Percentiles rank a stretch among this genome's conserved stretches.
These are phyloP conservation scores for Penicillium pancosmium DNA, from an alignment of 495 filamentous ascomycete genomes.

Conservation along the genomic window DNA sequence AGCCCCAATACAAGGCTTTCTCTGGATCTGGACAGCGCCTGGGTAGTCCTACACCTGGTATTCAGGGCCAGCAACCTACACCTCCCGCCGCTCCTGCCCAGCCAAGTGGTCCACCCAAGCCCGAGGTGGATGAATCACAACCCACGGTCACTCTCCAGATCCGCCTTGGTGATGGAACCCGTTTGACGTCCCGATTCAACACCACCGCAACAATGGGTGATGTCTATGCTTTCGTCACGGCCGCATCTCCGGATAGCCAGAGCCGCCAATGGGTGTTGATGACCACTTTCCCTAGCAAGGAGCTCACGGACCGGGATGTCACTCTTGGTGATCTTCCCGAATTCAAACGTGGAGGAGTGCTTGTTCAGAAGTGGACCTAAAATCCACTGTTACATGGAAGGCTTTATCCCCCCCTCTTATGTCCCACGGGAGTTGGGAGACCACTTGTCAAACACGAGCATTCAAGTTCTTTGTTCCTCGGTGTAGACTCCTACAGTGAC, in stretches of 20 bases:
- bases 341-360: slow-evolving; percentile 80
- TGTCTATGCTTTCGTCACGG: slow-evolving; percentile 81
- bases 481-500: neutral
- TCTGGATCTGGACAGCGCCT: slow-evolving; percentile 79
- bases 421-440: neutral
- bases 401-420: neutral
- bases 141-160: slow-evolving; percentile 82
- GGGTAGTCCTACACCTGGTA: slow-evolving; percentile 86
- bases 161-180: slow-evolving; percentile 86
- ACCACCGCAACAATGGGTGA: slow-evolving; percentile 87
- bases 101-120: slow-evolving; percentile 41
- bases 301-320: slow-evolving; percentile 71
- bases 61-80: slow-evolving; percentile 41
- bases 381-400: neutral
- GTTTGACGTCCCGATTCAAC: slow-evolving; percentile 87
- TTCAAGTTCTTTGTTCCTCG: neutral
- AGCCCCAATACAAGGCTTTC: slow-evolving; percentile 88
- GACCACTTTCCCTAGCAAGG: slow-evolving; percentile 95
- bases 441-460: neutral
- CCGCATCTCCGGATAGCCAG: slow-evolving; percentile 61
- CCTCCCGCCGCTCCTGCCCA: slow-evolving; percentile 38
- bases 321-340: slow-evolving; percentile 78
- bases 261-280: slow-evolving; percentile 76
- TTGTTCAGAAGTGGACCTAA: slow-evolving; percentile 85
- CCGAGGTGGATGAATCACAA: slow-evolving; percentile 71